Conservation (phyloP, 306 rosid genomes). For the Cicer arietinum region DNA sequence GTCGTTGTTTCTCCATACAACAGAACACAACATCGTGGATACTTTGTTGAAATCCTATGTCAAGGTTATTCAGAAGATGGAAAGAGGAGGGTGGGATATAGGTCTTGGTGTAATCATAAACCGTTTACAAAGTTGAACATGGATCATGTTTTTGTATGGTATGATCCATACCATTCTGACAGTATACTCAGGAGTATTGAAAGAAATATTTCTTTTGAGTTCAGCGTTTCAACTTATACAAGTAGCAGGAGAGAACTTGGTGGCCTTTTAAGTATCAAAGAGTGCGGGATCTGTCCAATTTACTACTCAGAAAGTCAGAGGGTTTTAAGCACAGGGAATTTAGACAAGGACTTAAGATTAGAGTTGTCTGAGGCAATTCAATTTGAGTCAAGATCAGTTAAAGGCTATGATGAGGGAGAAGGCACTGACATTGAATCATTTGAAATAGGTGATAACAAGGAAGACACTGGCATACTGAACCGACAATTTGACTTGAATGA, state of each 20-base stretch:
- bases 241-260: not conserved
- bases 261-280: constrained; percentile 1
- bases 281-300: constrained; percentile 30
- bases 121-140: not conserved
- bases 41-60: not conserved
- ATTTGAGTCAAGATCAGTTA: not conserved
- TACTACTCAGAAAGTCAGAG: not conserved
- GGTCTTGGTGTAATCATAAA: not conserved
- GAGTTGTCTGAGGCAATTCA: not conserved
- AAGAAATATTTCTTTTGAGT: not conserved
- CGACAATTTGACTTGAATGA: constrained; percentile 10
- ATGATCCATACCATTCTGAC: constrained; percentile 39
- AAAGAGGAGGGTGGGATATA: not conserved
- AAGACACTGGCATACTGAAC: not conserved
- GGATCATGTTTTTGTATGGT: constrained; percentile 41
- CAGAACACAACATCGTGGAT: not conserved
- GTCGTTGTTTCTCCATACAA: not conserved
- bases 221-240: not conserved
- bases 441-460: not conserved
- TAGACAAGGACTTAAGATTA: not conserved
- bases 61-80: constrained; percentile 1
- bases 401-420: constrained; percentile 1
- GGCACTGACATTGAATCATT: not conserved
- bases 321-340: constrained; percentile 7
- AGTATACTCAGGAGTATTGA: not conserved